Base-by-base conservation (phyloP, 2,329 filamentous ascomycete species). In the Mariannaea elegans region DNA sequence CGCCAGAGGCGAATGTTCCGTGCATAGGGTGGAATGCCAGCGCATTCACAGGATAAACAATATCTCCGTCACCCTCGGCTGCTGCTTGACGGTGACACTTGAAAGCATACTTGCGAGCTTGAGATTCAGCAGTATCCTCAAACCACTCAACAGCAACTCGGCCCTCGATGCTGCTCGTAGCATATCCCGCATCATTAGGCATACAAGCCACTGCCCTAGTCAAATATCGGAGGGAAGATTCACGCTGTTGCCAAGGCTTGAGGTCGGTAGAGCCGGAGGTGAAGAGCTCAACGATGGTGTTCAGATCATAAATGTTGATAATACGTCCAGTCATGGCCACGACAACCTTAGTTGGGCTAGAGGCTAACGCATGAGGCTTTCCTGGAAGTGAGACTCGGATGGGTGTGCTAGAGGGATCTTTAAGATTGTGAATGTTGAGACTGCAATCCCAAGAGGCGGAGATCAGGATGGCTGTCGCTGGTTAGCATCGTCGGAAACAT, bases 111-210 rank as follows among this genome's bases (percentile, higher is more conserved):
- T 97, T 98, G 66, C 94, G 87, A 36, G 91, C 90, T 79, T 98
- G 94, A 4, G 91, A 94, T 75, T 94, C 91, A 39, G 88, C 82
- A 5, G 88, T 92, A 14, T 95, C 92, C 73, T 98, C 95, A 75
- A 99, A 98, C 92, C 94, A 98, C 77, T 99, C 95, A 1, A 99
- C 95, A 0, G 94, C 94, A 2, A 99, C 93, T 69, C 95, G 89
- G 4, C 95, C 95, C 75, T 99, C 95, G 71, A 99, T 99, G 71
- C 90, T 94, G 59, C 88, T 92, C 1, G 91, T 94, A 9, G 94
- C 94, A 75, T 98, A 99, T 5, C 95, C 95, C 10, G 90, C 91
- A 67, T 97, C 95, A 70, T 95, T 94, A 13, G 95, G 94, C 95
- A 99, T 98, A 76, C 94, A 97, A 14, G 93, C 89, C 1, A 98